Evolutionary conservation across 192 early-diverging fungal species (phyloP).

Genomic region (Backusella luteola): DNA sequence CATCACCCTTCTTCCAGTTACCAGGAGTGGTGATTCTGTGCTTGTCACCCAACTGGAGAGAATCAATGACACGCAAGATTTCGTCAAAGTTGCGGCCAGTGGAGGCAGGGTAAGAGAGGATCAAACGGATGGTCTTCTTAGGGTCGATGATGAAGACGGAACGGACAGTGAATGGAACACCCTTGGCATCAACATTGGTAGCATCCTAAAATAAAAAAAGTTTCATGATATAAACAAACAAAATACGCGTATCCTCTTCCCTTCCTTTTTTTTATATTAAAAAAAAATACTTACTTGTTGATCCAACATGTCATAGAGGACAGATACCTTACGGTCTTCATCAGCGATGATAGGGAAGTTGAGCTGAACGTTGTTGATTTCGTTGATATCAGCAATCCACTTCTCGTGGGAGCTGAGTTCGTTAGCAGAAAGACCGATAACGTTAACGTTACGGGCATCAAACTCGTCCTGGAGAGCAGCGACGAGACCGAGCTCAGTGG

Average conservation of each 20-base stretch:
- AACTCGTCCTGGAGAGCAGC: slow-evolving; percentile 81
- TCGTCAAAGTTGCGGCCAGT: slow-evolving; percentile 96
- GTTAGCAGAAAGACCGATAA: slow-evolving; percentile 94
- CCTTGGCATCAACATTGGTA: slow-evolving; percentile 83
- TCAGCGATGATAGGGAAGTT: slow-evolving; percentile 97
- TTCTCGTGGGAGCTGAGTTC: slow-evolving; percentile 73
- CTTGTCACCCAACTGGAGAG: slow-evolving; percentile 87
- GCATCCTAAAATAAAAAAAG: slow-evolving; percentile 53
- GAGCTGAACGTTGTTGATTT: slow-evolving; percentile 73
- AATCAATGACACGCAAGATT: slow-evolving; percentile 91
- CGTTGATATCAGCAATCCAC: slow-evolving; percentile 95
- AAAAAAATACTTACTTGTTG: slow-evolving; percentile 51
- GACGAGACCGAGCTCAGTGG: slow-evolving; percentile 93
- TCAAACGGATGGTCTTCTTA: slow-evolving; percentile 84
- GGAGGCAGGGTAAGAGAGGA: slow-evolving; percentile 91
- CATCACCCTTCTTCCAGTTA: slow-evolving; percentile 85
- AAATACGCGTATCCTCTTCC: not conserved
- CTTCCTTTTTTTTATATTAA: not conserved
- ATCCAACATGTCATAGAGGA: slow-evolving; percentile 97
- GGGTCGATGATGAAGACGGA: slow-evolving; percentile 96
- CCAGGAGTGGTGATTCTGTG: slow-evolving; percentile 92
- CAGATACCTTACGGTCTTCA: slow-evolving; percentile 78
- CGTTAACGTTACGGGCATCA: slow-evolving; percentile 78
- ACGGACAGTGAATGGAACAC: slow-evolving; percentile 94
- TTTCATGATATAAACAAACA: not conserved